These are phyloP conservation scores for Solanum piurae DNA, from an alignment of 257 asterid species.

Conservation along the genomic window DNA sequence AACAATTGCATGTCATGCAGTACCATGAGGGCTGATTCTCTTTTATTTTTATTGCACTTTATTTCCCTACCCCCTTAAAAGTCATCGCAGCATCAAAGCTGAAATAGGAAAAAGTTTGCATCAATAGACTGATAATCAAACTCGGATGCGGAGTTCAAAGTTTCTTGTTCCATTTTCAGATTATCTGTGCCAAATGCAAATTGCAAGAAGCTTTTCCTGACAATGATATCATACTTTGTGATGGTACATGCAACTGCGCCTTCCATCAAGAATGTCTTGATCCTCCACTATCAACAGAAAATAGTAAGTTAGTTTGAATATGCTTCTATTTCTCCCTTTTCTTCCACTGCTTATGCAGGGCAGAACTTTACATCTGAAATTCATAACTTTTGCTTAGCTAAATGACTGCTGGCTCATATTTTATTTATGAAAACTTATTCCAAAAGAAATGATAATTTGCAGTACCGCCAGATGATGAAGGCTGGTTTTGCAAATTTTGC, in stretches of 20 bases:
- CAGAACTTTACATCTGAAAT: background rate
- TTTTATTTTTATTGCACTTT: background rate
- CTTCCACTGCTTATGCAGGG: background rate
- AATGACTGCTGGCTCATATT: background rate
- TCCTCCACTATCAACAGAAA: slow-evolving; percentile 79
- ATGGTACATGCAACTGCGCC: slow-evolving; percentile 90
- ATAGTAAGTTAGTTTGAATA: slow-evolving; percentile 45
- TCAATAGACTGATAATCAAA: background rate
- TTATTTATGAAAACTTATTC: slow-evolving; percentile 5
- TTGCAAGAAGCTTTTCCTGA: slow-evolving; percentile 71
- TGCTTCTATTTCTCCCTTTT: background rate
- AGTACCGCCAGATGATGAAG: slow-evolving; percentile 95
- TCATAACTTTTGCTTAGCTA: background rate
- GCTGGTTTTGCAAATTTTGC: slow-evolving; percentile 96
- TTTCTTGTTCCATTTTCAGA: slow-evolving; percentile 38
- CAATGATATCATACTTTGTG: slow-evolving; percentile 88
- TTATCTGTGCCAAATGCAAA: slow-evolving; percentile 88
- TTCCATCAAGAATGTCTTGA: slow-evolving; percentile 92
- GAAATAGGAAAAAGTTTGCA: background rate
- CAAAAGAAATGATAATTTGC: slow-evolving; percentile 23
- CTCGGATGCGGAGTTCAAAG: background rate
- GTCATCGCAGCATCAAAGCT: background rate
- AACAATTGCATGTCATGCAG: background rate
- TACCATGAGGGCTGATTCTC: background rate
- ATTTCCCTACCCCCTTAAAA: background rate